These are phyloP conservation scores for Eucalyptus camaldulensis DNA, from an alignment of 345 rosid species.

Conservation along the genomic window DNA sequence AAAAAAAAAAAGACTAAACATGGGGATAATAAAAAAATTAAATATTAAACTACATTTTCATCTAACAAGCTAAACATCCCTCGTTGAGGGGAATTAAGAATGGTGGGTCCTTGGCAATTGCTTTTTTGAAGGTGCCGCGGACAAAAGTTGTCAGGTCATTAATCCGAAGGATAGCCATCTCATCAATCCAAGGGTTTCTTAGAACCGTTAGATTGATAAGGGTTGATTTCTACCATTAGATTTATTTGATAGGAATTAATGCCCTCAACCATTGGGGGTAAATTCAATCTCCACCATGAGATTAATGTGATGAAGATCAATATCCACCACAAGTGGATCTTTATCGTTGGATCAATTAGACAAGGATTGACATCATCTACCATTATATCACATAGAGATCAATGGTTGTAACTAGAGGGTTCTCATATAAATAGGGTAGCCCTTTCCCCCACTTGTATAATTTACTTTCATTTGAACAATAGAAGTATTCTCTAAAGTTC, in stretches of 20 bases:
- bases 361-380: background rate
- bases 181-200: background rate
- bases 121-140: background rate
- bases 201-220: background rate
- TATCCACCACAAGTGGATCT: background rate
- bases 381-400: background rate
- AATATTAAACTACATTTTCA: too few species aligned
- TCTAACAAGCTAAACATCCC: too few species aligned
- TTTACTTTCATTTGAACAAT: too few species aligned
- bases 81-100: background rate
- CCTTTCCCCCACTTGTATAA: too few species aligned
- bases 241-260: background rate
- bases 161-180: rapidly evolving
- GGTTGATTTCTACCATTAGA: background rate
- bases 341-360: background rate
- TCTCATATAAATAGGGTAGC: too few species aligned
- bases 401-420: rapidly evolving
- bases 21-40: background rate
- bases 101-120: background rate
- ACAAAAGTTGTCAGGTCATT: background rate
- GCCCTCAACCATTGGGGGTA: background rate
- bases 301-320: background rate
- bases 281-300: background rate
- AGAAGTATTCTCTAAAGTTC: too few species aligned
- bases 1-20: too few species aligned